phyloP scores from a whole-genome alignment of 208 protist genomes.

The Leishmania lainsoni region DNA sequence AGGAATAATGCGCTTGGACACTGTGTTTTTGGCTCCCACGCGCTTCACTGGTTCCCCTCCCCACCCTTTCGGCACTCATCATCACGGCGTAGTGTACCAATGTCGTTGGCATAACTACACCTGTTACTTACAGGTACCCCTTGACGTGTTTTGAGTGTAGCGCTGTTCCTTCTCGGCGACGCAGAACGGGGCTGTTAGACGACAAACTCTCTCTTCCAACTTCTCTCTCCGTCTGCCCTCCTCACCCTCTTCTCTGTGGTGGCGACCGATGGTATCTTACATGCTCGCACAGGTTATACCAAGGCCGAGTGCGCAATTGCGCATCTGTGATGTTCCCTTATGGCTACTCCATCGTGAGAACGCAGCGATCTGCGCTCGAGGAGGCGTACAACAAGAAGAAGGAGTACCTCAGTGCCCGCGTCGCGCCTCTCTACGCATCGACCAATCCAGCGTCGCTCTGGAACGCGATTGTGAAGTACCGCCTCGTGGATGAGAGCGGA shows the following conservation, averaged over 20 bases:
- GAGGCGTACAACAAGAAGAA: conserved; percentile 52
- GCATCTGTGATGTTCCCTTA: conserved; percentile 25
- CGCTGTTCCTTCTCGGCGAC: neutral
- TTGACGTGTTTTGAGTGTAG: neutral
- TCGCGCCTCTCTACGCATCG: conserved; percentile 57
- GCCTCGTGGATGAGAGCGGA: conserved; percentile 20
- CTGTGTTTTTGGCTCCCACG: neutral
- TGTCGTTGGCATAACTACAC: neutral
- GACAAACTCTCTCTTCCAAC: neutral
- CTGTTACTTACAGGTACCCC: no score
- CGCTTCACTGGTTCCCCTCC: neutral
- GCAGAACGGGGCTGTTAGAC: neutral
- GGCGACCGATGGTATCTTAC: neutral
- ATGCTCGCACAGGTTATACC: neutral
- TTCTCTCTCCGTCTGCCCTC: neutral
- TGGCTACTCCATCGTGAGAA: conserved; percentile 26
- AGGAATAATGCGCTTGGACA: neutral
- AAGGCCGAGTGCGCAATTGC: neutral
- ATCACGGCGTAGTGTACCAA: neutral
- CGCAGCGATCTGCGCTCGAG: conserved; percentile 34
- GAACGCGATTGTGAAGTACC: conserved; percentile 77
- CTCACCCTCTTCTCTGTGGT: neutral
- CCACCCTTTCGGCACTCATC: no score
- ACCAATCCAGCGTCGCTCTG: conserved; percentile 79
- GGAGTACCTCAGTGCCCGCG: conserved; percentile 47